Evolutionary conservation across 2,329 filamentous ascomycete species (phyloP).

Genomic region (Aureobasidium sp.): DNA sequence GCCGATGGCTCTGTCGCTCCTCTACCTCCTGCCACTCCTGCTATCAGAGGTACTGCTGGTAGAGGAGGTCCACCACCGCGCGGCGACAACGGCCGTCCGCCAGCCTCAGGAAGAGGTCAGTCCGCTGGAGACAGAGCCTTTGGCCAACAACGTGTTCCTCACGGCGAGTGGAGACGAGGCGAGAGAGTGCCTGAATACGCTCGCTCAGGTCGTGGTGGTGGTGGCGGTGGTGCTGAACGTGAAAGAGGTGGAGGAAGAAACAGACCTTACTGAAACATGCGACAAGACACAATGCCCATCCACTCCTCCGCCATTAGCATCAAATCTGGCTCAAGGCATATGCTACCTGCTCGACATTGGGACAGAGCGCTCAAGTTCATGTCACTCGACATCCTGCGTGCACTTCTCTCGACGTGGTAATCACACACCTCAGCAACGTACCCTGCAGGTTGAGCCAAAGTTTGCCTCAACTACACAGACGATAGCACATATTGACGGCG

Average conservation of each 20-base stretch:
- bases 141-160: slow-evolving; percentile 33
- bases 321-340: background rate
- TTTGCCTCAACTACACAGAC: background rate
- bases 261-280: slow-evolving; percentile 19
- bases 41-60: slow-evolving; percentile 49
- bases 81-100: slow-evolving; percentile 33
- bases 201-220: slow-evolving; percentile 24
- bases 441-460: background rate
- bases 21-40: slow-evolving; percentile 51
- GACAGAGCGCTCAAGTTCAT: background rate
- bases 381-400: background rate
- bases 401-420: no score
- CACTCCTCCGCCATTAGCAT: background rate
- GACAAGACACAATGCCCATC: background rate
- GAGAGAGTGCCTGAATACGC: slow-evolving; percentile 38
- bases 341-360: background rate
- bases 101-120: slow-evolving; percentile 25
- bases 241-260: slow-evolving; percentile 27
- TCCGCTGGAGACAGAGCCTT: slow-evolving; percentile 30
- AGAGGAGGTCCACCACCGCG: slow-evolving; percentile 30
- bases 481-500: no score
- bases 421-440: no score
- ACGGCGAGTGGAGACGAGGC: slow-evolving; percentile 43
- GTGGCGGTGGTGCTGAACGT: slow-evolving; percentile 24
- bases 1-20: slow-evolving; percentile 79